phyloP scores from a whole-genome alignment of 2,329 filamentous ascomycete species.

The Amauroascus verrucosus region DNA sequence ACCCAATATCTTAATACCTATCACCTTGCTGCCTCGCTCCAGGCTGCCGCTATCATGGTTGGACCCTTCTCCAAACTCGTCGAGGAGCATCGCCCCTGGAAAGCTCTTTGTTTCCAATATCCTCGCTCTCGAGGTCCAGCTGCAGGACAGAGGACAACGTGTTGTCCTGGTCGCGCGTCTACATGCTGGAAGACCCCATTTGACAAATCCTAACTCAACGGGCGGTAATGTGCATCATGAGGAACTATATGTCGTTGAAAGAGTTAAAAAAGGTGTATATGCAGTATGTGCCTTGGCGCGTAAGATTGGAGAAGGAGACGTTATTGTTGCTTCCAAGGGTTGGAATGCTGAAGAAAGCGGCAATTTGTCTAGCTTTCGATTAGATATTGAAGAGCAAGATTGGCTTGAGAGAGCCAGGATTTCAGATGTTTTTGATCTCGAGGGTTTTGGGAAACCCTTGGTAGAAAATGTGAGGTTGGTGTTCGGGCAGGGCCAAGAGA shows the following conservation, averaged over 20 bases:
- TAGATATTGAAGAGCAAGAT: constrained; percentile 13
- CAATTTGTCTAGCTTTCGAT: neutral
- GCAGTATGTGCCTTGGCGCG: constrained; percentile 29
- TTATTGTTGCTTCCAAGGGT: constrained; percentile 31
- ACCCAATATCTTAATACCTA: constrained; percentile 28
- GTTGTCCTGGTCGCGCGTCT: constrained; percentile 28
- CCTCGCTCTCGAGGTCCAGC: constrained; percentile 26
- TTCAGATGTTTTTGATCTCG: constrained; percentile 22
- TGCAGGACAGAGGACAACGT: constrained; percentile 20
- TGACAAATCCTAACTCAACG: neutral
- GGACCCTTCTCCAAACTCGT: constrained; percentile 23
- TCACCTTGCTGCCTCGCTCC: constrained; percentile 29
- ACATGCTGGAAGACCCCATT: neutral
- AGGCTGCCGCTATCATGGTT: constrained; percentile 33
- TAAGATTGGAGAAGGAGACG: constrained; percentile 30
- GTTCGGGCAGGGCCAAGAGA: neutral
- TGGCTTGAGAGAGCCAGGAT: constrained; percentile 32
- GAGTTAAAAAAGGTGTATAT: constrained; percentile 32
- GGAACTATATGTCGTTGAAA: constrained; percentile 31
- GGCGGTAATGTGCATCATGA: constrained; percentile 13
- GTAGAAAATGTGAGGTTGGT: neutral
- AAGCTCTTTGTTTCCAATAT: constrained; percentile 33
- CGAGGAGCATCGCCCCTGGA: constrained; percentile 24
- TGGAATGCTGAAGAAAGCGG: constrained; percentile 17
- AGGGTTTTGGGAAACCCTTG: constrained; percentile 17